These are phyloP conservation scores for Lipomyces lipofer DNA, from an alignment of 805 yeast species.

Conservation along the genomic window DNA sequence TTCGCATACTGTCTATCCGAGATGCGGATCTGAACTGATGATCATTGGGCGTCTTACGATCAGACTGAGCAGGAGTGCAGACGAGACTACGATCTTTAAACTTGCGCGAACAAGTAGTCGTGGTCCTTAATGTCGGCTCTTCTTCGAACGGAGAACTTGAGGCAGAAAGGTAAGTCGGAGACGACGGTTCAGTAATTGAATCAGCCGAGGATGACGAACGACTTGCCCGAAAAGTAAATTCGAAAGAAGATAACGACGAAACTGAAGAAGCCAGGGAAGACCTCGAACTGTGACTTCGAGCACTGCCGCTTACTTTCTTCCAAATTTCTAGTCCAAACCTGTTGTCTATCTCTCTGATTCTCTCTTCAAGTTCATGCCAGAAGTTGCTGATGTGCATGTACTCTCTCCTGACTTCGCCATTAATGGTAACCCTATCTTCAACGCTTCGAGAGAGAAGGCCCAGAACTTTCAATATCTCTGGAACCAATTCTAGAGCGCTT, in stretches of 20 bases:
- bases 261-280: conserved; percentile 15
- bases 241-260: neutral
- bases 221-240: conserved; percentile 14
- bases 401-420: conserved; percentile 10
- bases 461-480: conserved; percentile 14
- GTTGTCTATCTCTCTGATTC: conserved; percentile 10
- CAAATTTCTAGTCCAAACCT: conserved; percentile 14
- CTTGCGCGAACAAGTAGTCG: neutral
- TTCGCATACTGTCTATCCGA: no score
- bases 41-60: no score
- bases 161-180: neutral
- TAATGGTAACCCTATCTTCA: conserved; percentile 11
- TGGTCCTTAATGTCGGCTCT: conserved; percentile 9
- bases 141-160: conserved; percentile 26
- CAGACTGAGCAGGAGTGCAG: neutral
- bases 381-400: conserved; percentile 11
- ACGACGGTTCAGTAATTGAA: conserved; percentile 5
- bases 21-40: no score
- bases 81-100: no score
- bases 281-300: conserved; percentile 7
- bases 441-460: conserved; percentile 12
- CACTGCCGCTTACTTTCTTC: neutral
- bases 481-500: neutral
- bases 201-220: conserved; percentile 18
- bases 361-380: conserved; percentile 23